Percentiles rank a stretch among this genome's conserved stretches.
Conservation (phyloP, 176 grass and related monocot genomes). For the Carex pumila region DNA sequence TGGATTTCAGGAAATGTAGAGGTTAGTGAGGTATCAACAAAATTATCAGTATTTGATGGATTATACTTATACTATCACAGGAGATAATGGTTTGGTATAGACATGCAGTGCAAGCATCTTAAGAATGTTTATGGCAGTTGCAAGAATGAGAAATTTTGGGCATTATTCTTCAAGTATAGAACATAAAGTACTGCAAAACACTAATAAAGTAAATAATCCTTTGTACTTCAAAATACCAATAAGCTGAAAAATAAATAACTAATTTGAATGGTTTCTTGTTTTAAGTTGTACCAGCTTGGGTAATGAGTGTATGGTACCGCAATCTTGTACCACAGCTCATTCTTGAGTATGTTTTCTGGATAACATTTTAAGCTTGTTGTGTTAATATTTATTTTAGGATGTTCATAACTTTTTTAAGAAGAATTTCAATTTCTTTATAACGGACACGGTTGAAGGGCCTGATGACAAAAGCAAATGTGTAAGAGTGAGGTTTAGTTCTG, state of each 20-base stretch:
- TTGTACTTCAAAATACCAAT: neutral
- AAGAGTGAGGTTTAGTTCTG: constrained; percentile 56
- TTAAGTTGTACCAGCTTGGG: neutral
- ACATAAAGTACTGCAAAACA: neutral
- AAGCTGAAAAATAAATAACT: neutral
- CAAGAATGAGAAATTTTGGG: neutral
- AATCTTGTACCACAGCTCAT: neutral
- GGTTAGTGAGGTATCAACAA: neutral
- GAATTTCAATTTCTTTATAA: constrained; percentile 84
- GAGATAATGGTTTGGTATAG: neutral
- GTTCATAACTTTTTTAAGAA: constrained; percentile 85
- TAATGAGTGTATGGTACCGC: neutral
- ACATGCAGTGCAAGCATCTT: neutral
- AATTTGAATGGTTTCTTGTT: neutral
- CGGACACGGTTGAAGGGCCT: constrained; percentile 66
- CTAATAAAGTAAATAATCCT: neutral
- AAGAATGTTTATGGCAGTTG: neutral
- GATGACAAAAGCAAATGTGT: constrained; percentile 58
- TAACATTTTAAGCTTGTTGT: neutral
- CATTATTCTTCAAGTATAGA: neutral
- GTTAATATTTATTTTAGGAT: constrained; percentile 34
- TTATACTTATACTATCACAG: neutral
- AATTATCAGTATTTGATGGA: neutral
- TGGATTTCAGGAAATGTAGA: neutral
- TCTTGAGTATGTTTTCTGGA: neutral